Conservation (phyloP, 2,329 filamentous ascomycete species). For the Cercospora zeae-maydis region DNA sequence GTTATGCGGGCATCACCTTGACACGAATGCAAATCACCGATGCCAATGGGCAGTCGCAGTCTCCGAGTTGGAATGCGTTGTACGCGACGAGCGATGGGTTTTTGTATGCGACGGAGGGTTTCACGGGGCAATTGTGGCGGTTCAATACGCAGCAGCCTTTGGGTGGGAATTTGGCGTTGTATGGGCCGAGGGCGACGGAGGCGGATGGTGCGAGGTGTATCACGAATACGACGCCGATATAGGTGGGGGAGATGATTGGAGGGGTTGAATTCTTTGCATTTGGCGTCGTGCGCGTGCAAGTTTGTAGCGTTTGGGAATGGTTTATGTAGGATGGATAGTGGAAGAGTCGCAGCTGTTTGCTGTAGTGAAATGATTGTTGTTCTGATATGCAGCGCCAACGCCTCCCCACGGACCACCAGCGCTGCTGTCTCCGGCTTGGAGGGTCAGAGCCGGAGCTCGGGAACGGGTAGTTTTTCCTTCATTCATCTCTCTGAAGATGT, state of each 20-base stretch:
- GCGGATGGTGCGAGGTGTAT: constrained; percentile 14
- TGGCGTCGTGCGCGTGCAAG: too few species aligned
- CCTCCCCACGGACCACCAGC: too few species aligned
- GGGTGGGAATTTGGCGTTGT: not conserved
- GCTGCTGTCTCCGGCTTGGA: too few species aligned
- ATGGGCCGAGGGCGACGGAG: not conserved
- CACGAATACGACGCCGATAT: not conserved
- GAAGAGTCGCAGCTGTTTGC: too few species aligned
- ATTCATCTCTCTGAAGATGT: too few species aligned
- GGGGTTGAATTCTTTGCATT: not conserved
- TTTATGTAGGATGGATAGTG: too few species aligned
- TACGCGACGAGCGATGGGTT: constrained; percentile 8
- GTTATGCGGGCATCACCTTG: not conserved
- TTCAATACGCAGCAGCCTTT: constrained; percentile 3
- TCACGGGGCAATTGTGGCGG: constrained; percentile 13
- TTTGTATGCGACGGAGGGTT: constrained; percentile 14
- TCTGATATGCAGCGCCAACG: too few species aligned
- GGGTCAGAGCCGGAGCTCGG: too few species aligned
- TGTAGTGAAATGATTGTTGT: too few species aligned
- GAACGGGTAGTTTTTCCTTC: too few species aligned
- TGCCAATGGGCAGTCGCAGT: not conserved
- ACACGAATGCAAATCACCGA: not conserved
- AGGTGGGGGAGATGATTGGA: not conserved
- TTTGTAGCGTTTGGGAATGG: too few species aligned
- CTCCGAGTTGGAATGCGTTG: constrained; percentile 10